Evolutionary conservation across 306 rosid species (phyloP).

Genomic region (Medicago lupulina): DNA sequence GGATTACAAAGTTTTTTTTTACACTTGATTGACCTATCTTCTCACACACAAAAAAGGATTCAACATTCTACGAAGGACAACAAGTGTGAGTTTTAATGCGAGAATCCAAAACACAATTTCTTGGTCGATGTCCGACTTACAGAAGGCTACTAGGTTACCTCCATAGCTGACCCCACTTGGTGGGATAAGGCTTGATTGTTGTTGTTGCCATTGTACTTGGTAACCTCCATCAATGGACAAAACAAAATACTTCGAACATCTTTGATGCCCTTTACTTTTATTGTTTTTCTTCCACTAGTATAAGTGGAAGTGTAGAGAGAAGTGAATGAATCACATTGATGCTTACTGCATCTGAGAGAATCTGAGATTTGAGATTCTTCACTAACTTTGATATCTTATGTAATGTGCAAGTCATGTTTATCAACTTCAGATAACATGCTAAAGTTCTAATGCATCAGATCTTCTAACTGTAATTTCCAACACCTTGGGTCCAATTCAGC

Average conservation of each 20-base stretch:
- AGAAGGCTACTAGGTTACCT: background rate
- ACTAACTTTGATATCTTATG: conserved; percentile 9
- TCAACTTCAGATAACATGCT: conserved; percentile 20
- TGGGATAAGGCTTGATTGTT: no score
- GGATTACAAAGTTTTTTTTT: background rate
- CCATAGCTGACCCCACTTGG: no score
- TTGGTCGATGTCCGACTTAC: background rate
- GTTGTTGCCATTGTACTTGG: no score
- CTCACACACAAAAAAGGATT: background rate
- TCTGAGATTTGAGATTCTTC: conserved; percentile 23
- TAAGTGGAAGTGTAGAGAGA: conserved; percentile 4
- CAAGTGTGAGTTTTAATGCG: conserved; percentile 6
- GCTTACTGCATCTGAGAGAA: conserved; percentile 7
- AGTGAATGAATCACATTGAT: conserved; percentile 2
- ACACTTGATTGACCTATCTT: conserved; percentile 1
- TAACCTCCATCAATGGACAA: no score
- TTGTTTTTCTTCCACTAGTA: conserved; percentile 13
- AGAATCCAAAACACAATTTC: background rate
- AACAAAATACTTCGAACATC: background rate
- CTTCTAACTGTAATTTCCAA: conserved; percentile 85
- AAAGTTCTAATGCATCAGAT: conserved; percentile 53
- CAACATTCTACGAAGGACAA: conserved; percentile 18
- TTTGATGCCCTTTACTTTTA: background rate
- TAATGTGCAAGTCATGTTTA: conserved; percentile 14
- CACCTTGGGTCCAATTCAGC: conserved; percentile 91